Evolutionary conservation across 2,329 filamentous ascomycete genomes (phyloP).

Genomic region (Gnomoniopsis sp.): DNA sequence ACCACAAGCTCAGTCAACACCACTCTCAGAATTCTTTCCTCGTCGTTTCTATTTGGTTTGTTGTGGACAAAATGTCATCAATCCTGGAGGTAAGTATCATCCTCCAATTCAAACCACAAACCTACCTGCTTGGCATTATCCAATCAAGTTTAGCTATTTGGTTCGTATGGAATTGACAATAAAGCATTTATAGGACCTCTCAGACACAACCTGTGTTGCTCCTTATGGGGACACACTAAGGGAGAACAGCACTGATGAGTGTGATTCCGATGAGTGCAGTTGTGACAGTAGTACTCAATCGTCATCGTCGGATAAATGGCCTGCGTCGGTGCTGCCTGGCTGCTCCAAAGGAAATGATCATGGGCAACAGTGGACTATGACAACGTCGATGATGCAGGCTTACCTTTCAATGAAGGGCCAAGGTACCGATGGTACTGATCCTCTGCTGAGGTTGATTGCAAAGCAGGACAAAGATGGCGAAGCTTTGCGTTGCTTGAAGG

Average conservation of each 20-base stretch:
- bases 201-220: neutral
- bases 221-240: neutral
- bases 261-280: too few relatives aligned
- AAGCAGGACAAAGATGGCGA: conserved; percentile 7
- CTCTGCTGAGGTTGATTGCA: conserved; percentile 27
- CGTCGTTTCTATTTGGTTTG: neutral
- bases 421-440: conserved; percentile 21
- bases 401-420: conserved; percentile 33
- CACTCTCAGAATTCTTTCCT: neutral
- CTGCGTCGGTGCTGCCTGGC: neutral
- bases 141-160: too few relatives aligned
- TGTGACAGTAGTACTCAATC: too few relatives aligned
- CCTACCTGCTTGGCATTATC: too few relatives aligned
- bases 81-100: neutral
- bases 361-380: conserved; percentile 6
- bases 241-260: neutral
- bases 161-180: too few relatives aligned
- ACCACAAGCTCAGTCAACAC: too few relatives aligned
- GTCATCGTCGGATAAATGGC: neutral
- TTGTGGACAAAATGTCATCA: neutral
- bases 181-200: neutral
- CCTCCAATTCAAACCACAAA: too few relatives aligned
- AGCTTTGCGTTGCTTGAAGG: too few relatives aligned
- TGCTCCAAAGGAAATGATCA: neutral
- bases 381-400: conserved; percentile 24